phyloP scores from a whole-genome alignment of 2,329 filamentous ascomycete species.

The Pseudocercospora cruenta region DNA sequence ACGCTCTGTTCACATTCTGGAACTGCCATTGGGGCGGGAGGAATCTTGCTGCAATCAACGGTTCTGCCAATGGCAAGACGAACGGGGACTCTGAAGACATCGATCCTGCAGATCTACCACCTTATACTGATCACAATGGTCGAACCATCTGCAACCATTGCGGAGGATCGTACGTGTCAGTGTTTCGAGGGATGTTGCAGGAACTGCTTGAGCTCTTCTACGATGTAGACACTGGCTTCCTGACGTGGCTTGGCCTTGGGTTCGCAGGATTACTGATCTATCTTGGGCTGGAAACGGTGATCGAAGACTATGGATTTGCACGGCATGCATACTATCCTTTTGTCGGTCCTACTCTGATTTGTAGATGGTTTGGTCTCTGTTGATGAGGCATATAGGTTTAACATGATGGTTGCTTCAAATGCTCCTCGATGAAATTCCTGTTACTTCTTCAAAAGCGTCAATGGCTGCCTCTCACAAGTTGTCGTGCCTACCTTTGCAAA shows the following conservation, averaged over 20 bases:
- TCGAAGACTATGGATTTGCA: not conserved
- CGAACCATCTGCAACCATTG: not conserved
- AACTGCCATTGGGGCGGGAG: slow-evolving; percentile 17
- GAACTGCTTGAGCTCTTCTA: not conserved
- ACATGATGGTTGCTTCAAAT: too few relatives aligned
- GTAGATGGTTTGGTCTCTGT: not conserved
- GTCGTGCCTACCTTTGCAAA: not conserved
- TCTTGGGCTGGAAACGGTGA: not conserved
- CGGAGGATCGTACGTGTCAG: not conserved
- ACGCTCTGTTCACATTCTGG: slow-evolving; percentile 15
- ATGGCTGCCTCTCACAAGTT: not conserved
- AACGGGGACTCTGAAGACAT: not conserved
- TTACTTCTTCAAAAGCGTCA: not conserved
- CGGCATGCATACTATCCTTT: not conserved
- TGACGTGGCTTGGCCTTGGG: not conserved
- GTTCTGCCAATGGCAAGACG: not conserved
- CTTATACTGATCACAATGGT: not conserved
- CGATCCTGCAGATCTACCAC: not conserved
- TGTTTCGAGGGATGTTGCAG: not conserved
- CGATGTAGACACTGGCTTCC: not conserved
- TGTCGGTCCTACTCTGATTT: not conserved
- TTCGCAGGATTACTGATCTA: not conserved
- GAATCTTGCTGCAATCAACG: slow-evolving; percentile 8
- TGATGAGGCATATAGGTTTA: too few relatives aligned
- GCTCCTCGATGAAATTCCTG: too few relatives aligned